A percentile compares a stretch with the other conserved stretches of the same genome.
Conservation (phyloP, 2,329 filamentous ascomycete genomes). For the Fusarium neocosmosporiellum region DNA sequence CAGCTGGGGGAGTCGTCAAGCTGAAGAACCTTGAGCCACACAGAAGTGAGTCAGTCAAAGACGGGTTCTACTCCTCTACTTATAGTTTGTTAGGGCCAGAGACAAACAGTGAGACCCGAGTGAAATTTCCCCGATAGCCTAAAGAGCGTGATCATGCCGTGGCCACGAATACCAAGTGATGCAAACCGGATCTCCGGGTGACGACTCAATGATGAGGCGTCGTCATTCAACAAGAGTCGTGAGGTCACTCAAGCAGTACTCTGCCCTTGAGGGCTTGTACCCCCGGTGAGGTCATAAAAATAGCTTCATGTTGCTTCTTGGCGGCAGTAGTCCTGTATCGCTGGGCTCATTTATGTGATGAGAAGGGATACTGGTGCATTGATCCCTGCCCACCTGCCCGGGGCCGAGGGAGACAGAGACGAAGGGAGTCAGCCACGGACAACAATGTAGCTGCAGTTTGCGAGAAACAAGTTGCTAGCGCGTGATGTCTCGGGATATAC, state of each 20-base stretch:
- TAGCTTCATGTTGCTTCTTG: slow-evolving; percentile 12
- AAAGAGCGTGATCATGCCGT: slow-evolving; percentile 1
- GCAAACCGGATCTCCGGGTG: slow-evolving; percentile 12
- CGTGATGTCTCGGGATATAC: neutral
- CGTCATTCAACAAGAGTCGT: slow-evolving; percentile 6
- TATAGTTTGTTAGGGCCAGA: slow-evolving; percentile 15
- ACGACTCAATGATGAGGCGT: slow-evolving; percentile 3
- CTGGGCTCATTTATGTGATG: slow-evolving; percentile 7
- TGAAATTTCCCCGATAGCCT: neutral
- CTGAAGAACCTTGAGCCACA: neutral
- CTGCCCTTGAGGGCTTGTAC: neutral
- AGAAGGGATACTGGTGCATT: slow-evolving; percentile 1
- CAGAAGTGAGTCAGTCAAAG: neutral
- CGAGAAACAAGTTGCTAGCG: neutral
- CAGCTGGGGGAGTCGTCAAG: neutral
- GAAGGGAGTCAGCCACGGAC: neutral
- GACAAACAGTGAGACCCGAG: neutral
- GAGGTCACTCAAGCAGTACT: neutral
- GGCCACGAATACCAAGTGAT: neutral
- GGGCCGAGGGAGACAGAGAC: neutral
- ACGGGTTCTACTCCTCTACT: slow-evolving; percentile 7
- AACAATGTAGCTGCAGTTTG: neutral
- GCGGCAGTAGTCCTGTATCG: neutral
- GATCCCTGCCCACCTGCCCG: slow-evolving; percentile 1
- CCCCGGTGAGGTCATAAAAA: slow-evolving; percentile 8